Base-by-base conservation (phyloP, 1,284 basidiomycete species). In the Veloporphyrellus conicus region DNA sequence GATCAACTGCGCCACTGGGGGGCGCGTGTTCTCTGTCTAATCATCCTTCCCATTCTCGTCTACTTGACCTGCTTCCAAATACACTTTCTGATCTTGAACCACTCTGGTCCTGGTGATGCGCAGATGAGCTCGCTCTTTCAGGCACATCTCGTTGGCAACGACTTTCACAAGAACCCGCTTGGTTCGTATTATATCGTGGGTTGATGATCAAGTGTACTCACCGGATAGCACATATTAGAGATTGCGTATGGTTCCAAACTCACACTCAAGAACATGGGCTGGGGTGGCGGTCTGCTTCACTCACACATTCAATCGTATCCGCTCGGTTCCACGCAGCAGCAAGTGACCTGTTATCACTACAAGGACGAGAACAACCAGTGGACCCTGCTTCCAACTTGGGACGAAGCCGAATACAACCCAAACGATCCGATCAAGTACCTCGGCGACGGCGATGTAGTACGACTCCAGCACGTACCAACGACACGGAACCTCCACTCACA, bases 41-140 rank as follows among this genome's bases (percentile, higher is more conserved):
- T 98, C 57, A 73, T 76, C 27, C 66, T 99, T 3, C 95, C 96
- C 3, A 64, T 86, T 28, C 35, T 85, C 29, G 93, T 99, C 68
- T 99, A 99, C 74, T 90, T 98, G 87, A 67, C 75, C 61, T 94
- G 93, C 84, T 99, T 99, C 72, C 78, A 86, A 65, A 84, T 99
- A 45, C 96, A 99, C 68, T 95, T 99, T 69, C 69, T 83, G 64
- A 79, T 99, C 54, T 75, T 99, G 28, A 80, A 82, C 61, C 87
- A 84, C 67, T 89, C 90, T 3, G 96, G 96, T 28, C 93, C 97
- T 49, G 96, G 96, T 1, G 96, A 99, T 67, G 92, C 93, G 1
- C 99, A 99, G 71, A 99, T 99, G 96, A 94, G 89, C 72, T 91
- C 93, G 12, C 92, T 93, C 61, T 99, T 99, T 72, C 94, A 97